Conservation (phyloP, 208 protist species). For the Cochliopodium minus region DNA sequence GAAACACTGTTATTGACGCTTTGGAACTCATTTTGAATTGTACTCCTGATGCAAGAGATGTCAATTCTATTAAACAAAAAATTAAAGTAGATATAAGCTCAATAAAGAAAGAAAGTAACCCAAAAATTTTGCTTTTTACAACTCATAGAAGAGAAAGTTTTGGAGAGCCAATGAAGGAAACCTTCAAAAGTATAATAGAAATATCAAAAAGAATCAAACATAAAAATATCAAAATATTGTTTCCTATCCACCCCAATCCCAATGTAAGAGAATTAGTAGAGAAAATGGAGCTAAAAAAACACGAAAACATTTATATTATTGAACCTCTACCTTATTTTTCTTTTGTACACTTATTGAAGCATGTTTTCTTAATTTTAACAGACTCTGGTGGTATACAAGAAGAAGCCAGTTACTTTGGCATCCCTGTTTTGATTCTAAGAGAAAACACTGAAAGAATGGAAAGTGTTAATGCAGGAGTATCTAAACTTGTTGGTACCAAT, state of each 20-base stretch:
- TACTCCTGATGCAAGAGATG: not conserved
- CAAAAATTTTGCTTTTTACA: not conserved
- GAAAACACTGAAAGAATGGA: slow-evolving; percentile 7
- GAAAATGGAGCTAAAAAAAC: not conserved
- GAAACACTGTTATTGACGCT: slow-evolving; percentile 13
- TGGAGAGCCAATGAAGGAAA: not conserved
- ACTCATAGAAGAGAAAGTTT: slow-evolving; percentile 6
- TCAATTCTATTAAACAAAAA: not conserved
- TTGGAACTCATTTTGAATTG: not conserved
- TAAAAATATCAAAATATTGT: not conserved
- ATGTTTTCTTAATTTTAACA: not conserved
- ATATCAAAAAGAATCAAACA: not conserved
- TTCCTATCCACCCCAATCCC: slow-evolving; percentile 11
- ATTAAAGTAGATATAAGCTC: not conserved
- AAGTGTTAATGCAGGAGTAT: not conserved
- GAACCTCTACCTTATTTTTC: slow-evolving; percentile 5
- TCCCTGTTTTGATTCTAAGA: slow-evolving; percentile 1
- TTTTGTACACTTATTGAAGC: not conserved
- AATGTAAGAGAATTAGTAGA: not conserved
- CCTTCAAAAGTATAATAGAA: not conserved
- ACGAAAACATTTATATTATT: not conserved
- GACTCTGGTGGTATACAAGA: slow-evolving; percentile 20
- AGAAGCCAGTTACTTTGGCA: not conserved
- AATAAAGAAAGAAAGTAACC: not conserved
- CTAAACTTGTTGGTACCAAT: not conserved